Evolutionary conservation across 352 stramenopile species (phyloP), one percentile per base, ranked within the genome.

Genomic region (Pythium coloratum): DNA sequence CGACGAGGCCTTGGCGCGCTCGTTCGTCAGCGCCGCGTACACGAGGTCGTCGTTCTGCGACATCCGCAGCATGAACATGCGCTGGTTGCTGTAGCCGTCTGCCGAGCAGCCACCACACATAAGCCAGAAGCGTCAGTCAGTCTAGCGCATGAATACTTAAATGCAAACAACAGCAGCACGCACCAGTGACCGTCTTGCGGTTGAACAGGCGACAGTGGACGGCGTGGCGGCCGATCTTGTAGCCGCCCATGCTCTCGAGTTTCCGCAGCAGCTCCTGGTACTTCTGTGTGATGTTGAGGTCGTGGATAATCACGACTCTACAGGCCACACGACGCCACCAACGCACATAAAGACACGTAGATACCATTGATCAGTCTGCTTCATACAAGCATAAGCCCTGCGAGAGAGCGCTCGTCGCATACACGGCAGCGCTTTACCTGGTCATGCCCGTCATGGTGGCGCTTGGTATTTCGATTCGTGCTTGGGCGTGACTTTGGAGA

Each of bases 21-120:
- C 87, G 67, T 95, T 95, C 40, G 82, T 81, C 20, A 95, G 74
- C 59, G 92, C 86, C 1, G 87, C 85, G 72, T 94, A 95, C 63
- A 95, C 82, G 33, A 92, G 69, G 64, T 92, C 87, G 59, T 95
- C 84, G 66, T 92, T 94, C 65, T 95, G 87, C 10, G 85, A 94
- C 85, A 93, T 94, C n/a, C 87, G 72, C 56, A 95, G 75, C 84
- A 95, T 91, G 78, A 91, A 93, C 87, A 95, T 95, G 74, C 87
- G 87, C 77, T 95, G 87, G 78, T 94, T 95, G 59, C 73, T 77
- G 76, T 91, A 92, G 36, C 84, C 85, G 62, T 86, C 87, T 91
- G 51, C 24, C 3, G n/a, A 32, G 20, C 46, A 24, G 46, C 46
- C 6, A 30, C 20, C 18, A 32, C 0, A 53, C 46, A 16, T 10